Base-by-base conservation (phyloP, 176 grass and related monocot genomes). In the Metroxylon sagu region DNA sequence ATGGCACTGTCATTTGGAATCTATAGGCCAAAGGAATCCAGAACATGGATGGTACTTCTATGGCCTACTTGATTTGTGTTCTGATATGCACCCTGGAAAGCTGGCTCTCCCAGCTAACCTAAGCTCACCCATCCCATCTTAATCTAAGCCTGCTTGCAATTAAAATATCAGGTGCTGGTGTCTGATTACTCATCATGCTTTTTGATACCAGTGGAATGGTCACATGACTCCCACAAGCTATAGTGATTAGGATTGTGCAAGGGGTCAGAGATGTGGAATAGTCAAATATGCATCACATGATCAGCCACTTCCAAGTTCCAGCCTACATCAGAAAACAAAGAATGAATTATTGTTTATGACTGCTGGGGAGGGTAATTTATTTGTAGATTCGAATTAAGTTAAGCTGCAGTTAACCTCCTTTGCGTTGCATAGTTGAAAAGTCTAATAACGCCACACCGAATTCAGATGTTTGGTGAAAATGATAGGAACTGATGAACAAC, bases 261-360 rank as follows among this genome's bases (percentile, higher is more conserved):
- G 30, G 30, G 29, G 30, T n/a, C 12, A 10, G 59, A n/a, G 8
- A 2, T 19, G 19, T 12, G 64, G 19, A 69, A 64, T 65, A 48
- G 59, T 78, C 58, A 64, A 71, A 56, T 64, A 48, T 31, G 25
- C 59, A 61, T 61, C 56, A 71, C 57, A 50, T 71, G 75, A 64
- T 3, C 15, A 69, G 12, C 75, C 27, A 71, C 58, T 48, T 50
- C 48, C 61, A n/a, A 48, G 18, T 62, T 27, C 68, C 14, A 19
- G 48, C 39, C n/a, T 29, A 29, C 30, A 4, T 7, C 1, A 31
- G 30, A 31, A 31, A 29, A 52, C 35, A 50, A 27, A 29, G 5
- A 50, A n/a, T n/a, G n/a, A n/a, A n/a, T n/a, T n/a, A n/a, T n/a
- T n/a, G n/a, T n/a, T n/a, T n/a, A n/a, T 27, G 17, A 70, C 71